A percentile compares a stretch with the other conserved stretches of the same genome.
Conservation (phyloP, 2,329 filamentous ascomycete genomes). For the Exophiala alcalophila region DNA sequence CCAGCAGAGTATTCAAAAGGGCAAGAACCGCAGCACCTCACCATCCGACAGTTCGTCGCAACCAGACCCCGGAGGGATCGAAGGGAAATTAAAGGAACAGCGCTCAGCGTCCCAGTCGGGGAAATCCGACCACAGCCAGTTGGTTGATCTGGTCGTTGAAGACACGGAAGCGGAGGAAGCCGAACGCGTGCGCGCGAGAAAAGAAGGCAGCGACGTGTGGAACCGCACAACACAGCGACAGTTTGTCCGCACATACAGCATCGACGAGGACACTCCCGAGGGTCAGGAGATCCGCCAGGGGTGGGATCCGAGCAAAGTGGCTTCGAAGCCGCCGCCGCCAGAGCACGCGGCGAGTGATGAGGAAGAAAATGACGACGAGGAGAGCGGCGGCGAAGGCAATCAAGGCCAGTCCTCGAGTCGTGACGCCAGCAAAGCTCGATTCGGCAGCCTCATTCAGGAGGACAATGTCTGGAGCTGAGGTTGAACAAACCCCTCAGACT, state of each 20-base stretch:
- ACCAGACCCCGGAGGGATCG: conserved; percentile 32
- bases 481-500: no score
- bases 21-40: conserved; percentile 30
- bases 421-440: conserved; percentile 12
- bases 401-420: conserved; percentile 2
- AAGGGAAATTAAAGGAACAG: conserved; percentile 28
- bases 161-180: conserved; percentile 60
- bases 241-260: conserved; percentile 29
- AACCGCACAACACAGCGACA: conserved; percentile 44
- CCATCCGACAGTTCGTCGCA: conserved; percentile 31
- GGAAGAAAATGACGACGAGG: conserved; percentile 22
- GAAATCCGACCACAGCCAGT: conserved; percentile 50
- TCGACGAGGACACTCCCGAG: conserved; percentile 23
- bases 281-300: conserved; percentile 30
- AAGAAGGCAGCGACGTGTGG: conserved; percentile 61
- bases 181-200: conserved; percentile 60
- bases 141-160: conserved; percentile 66
- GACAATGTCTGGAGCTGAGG: conserved; percentile 26
- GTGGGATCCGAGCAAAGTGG: conserved; percentile 28
- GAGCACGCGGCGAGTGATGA: conserved; percentile 30
- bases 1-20: conserved; percentile 42
- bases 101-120: conserved; percentile 52
- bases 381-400: conserved; percentile 5
- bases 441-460: conserved; percentile 24
- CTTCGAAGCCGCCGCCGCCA: conserved; percentile 26